Base-by-base conservation (phyloP, 2,329 filamentous ascomycete species). In the Massarina eburnea region DNA sequence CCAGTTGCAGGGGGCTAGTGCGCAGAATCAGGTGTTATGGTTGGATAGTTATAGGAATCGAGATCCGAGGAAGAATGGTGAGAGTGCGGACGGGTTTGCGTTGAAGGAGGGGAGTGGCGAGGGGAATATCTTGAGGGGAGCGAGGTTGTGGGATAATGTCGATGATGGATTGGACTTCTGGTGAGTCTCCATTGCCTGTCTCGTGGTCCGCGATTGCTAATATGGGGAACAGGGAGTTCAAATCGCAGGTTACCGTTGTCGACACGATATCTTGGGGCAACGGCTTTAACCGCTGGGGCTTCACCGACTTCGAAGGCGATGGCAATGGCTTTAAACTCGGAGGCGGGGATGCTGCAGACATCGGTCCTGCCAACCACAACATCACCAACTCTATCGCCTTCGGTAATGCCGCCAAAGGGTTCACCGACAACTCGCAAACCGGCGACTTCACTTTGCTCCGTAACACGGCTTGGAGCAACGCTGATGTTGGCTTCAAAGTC, bases 241-340 rank as follows among this genome's bases (percentile, higher is more conserved):
- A 67, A 42, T 74, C 70, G 5, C 59, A 68, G 7, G 52, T 77
- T 9, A 76, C 73, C 1, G 64, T 77, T 30, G 64, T 75, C 21
- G 73, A 77, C 33, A 72, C 71, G 0, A 66, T 75, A 27, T 57
- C 74, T 0, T 77, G 73, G 73, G 73, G 74, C 18, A 77, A 77
- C 43, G 75, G 75, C 6, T 62, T 73, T 44, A 75, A 77, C 45
- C 59, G 68, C 17, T 77, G 75, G 75, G 60, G 54, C 27, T 77
- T 77, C 56, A 51, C 45, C 8, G 45, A 65, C 15, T 77, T 76
- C 45, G 59, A 71, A 18, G 74, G 74, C 15, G 74, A 77, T 38
- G 75, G 75, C 26, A 77, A 78, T 52, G 73, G 75, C 14, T 76
- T 76, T 70, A 76, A 78, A 59, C 69, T 78, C 3, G 72, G 73